phyloP scores from a whole-genome alignment of 2,329 filamentous ascomycete genomes.

The Phoma herbarum region DNA sequence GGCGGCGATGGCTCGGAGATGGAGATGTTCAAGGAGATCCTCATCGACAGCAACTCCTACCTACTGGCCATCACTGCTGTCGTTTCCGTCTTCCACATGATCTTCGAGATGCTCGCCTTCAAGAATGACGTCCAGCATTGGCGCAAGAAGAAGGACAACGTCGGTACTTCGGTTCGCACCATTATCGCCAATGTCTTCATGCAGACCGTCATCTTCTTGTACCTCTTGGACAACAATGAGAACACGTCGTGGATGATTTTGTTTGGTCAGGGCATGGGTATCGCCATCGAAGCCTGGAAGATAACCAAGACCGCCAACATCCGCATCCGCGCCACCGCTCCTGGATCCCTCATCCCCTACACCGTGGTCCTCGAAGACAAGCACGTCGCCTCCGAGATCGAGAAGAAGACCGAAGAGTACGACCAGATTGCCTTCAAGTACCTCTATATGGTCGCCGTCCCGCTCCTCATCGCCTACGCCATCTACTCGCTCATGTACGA shows the following conservation, averaged over 20 bases:
- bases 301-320: conserved; percentile 95
- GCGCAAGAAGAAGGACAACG: conserved; percentile 99
- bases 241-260: conserved; percentile 99
- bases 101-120: conserved; percentile 96
- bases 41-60: conserved; percentile 93
- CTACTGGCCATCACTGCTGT: conserved; percentile 84
- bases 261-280: conserved; percentile 87
- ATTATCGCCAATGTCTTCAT: conserved; percentile 98
- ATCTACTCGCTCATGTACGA: conserved; percentile 92
- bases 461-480: conserved; percentile 87
- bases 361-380: conserved; percentile 91
- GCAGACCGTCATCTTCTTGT: conserved; percentile 95
- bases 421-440: conserved; percentile 98
- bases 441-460: conserved; percentile 90
- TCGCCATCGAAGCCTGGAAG: conserved; percentile 86
- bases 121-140: conserved; percentile 97
- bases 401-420: conserved; percentile 98
- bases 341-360: conserved; percentile 79
- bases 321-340: conserved; percentile 73
- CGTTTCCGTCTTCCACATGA: conserved; percentile 88
- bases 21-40: conserved; percentile 95
- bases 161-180: conserved; percentile 93
- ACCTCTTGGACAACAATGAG: conserved; percentile 95
- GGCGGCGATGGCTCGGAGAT: conserved; percentile 92
- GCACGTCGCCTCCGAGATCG: conserved; percentile 91